Evolutionary conservation across 148 eudicot genomes (phyloP), one percentile per base, ranked within the genome.

Genomic region (Vaccinium corymbosum): DNA sequence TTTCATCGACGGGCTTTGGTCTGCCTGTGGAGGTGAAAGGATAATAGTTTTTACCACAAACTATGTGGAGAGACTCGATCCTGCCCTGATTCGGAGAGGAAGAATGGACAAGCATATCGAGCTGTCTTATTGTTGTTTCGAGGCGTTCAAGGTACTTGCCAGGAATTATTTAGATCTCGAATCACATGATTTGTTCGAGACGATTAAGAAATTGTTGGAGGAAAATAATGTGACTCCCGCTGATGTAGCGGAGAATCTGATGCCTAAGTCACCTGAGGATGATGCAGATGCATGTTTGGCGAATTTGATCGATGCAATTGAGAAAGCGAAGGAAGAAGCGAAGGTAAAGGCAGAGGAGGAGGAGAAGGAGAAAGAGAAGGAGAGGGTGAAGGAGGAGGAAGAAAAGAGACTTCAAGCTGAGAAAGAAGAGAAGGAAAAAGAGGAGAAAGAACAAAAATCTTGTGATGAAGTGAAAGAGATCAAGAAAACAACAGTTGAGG

Each of bases 1-100:
- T 68, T 91, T 89, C 76, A 91, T 91, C 14, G 94, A 91, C 22
- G 94, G 94, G 20, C 80, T 90, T 17, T 91, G 94, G 94, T 92
- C 94, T 3, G 85, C 91, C 68, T 92, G 91, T 82, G 88, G 93
- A 1, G 90, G 88, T 0, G 94, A 92, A 35, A 85, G 90, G 62
- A 61, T 92, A 17, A 87, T 92, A 13, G 82, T 92, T 2, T 92
- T 92, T 38, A 90, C 94, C 0, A 92, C 94, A 0, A 90, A 92
- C 81, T 78, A 84, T 38, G 83, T 90, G 1, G 91, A 92, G 8
- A 92, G 89, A 50, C 88, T 92, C 3, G 94, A 92, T 50, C 88
- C 93, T 49, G 94, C 93, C 29, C 79, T 92, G 22, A 88, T 89
- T 42, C 61, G 93, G 3, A 87, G 87, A 50, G 94, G 93, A 14